phyloP scores from a whole-genome alignment of 106 monocot species.

The Dendrobium officinale region DNA sequence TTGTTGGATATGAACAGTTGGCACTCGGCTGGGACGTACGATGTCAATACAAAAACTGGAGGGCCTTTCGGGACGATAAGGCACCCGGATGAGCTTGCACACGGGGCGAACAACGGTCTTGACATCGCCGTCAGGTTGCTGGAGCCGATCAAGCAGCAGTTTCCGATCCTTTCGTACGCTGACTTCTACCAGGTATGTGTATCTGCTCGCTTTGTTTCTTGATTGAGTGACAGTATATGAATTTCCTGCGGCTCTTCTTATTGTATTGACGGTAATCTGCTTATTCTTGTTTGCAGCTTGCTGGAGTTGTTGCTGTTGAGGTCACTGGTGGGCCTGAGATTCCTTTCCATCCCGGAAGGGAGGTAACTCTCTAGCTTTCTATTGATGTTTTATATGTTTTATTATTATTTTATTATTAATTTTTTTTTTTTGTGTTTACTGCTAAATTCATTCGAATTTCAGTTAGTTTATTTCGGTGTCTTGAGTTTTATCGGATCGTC shows the following conservation, averaged over 20 bases:
- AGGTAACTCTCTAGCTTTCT: slow-evolving; percentile 22
- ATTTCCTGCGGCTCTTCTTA: not conserved
- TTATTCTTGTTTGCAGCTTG: slow-evolving; percentile 28
- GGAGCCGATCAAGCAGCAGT: slow-evolving; percentile 91
- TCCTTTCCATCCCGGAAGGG: slow-evolving; percentile 64
- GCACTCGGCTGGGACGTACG: slow-evolving; percentile 98
- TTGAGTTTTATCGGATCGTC: too few relatives aligned
- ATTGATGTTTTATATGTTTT: not conserved
- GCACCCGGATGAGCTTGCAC: slow-evolving; percentile 46
- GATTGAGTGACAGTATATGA: not conserved
- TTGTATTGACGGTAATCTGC: not conserved
- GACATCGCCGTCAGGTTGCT: slow-evolving; percentile 73
- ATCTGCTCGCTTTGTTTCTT: not conserved
- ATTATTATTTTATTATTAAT: not conserved
- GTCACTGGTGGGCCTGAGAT: slow-evolving; percentile 63
- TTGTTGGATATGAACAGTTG: slow-evolving; percentile 35
- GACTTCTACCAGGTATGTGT: slow-evolving; percentile 80
- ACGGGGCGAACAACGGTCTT: slow-evolving; percentile 78
- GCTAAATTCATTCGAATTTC: too few relatives aligned
- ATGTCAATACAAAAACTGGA: slow-evolving; percentile 66
- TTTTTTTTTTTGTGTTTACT: not conserved
- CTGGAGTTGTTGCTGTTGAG: slow-evolving; percentile 71
- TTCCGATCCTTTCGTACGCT: slow-evolving; percentile 75
- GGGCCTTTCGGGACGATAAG: slow-evolving; percentile 94
- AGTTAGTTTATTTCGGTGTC: too few relatives aligned